Evolutionary conservation across 2,329 filamentous ascomycete species (phyloP).

Genomic region (Aureobasidium zeae): DNA sequence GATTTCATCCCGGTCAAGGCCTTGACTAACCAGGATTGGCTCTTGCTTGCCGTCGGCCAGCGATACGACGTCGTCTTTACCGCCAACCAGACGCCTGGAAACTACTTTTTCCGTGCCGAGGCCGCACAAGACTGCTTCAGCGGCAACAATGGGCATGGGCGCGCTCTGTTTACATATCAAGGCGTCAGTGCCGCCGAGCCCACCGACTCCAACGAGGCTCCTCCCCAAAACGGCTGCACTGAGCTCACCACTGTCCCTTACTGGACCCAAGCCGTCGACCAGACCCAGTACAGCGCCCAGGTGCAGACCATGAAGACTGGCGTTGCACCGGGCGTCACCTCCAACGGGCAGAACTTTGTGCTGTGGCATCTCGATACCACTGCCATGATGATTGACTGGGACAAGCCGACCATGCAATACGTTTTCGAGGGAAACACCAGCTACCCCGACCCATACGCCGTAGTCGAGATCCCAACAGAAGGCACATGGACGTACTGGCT

Average conservation of each 20-base stretch:
- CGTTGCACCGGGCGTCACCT: constrained; percentile 22
- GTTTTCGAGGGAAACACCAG: constrained; percentile 33
- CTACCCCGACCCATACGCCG: constrained; percentile 32
- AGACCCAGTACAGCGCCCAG: constrained; percentile 25
- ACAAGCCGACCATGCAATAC: constrained; percentile 37
- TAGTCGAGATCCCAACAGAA: constrained; percentile 33
- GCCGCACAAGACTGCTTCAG: constrained; percentile 30
- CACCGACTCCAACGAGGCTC: constrained; percentile 20
- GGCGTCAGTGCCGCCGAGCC: constrained; percentile 20
- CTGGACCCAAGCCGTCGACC: constrained; percentile 31
- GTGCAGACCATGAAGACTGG: constrained; percentile 24
- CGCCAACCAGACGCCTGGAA: constrained; percentile 35
- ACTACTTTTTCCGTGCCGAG: constrained; percentile 39
- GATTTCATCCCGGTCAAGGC: constrained; percentile 31
- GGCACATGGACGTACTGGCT: constrained; percentile 40
- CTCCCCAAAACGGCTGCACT: constrained; percentile 24
- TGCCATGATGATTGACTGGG: constrained; percentile 36
- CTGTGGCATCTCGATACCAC: constrained; percentile 28
- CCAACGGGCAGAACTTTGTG: constrained; percentile 32
- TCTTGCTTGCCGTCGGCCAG: constrained; percentile 36
- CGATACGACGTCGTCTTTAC: constrained; percentile 40
- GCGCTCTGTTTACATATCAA: constrained; percentile 31
- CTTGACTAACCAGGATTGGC: constrained; percentile 21
- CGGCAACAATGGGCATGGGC: constrained; percentile 28
- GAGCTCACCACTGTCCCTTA: constrained; percentile 27